Evolutionary conservation across 805 yeast species (phyloP).

Genomic region (Metschnikowia anglica): DNA sequence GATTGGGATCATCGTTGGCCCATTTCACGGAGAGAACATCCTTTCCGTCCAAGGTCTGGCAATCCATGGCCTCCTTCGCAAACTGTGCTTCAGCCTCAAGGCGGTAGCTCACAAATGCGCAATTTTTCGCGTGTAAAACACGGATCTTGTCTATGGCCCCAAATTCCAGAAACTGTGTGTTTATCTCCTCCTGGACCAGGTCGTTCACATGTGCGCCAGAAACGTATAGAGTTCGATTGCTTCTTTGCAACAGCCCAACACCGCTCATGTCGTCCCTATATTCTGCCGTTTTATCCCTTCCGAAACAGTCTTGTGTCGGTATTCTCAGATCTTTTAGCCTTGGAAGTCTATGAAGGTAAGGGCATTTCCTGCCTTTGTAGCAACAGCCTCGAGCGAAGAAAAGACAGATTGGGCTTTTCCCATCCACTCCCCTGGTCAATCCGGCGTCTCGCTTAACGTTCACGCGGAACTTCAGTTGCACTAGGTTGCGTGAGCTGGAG

Average conservation of each 20-base stretch:
- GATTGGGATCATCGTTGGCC: constrained; percentile 90
- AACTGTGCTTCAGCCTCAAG: constrained; percentile 81
- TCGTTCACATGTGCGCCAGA: constrained; percentile 53
- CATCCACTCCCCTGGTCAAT: constrained; percentile 61
- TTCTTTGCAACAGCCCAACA: constrained; percentile 71
- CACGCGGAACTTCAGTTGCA: constrained; percentile 59
- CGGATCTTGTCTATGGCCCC: constrained; percentile 72
- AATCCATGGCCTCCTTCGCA: constrained; percentile 92
- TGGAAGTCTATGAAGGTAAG: constrained; percentile 78
- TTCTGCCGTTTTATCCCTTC: constrained; percentile 78
- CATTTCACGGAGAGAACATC: constrained; percentile 74
- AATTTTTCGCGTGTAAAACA: constrained; percentile 57
- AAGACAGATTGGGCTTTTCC: constrained; percentile 60
- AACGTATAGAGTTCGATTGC: constrained; percentile 75
- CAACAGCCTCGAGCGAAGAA: constrained; percentile 91
- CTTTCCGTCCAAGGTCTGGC: constrained; percentile 62
- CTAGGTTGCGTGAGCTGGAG: constrained; percentile 42
- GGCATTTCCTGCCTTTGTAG: constrained; percentile 71
- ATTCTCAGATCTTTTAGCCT: constrained; percentile 52
- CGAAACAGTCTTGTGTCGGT: constrained; percentile 83
- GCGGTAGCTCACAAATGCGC: constrained; percentile 76
- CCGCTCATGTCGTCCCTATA: constrained; percentile 95
- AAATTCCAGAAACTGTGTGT: constrained; percentile 61
- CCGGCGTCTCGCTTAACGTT: constrained; percentile 68
- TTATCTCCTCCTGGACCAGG: constrained; percentile 35